phyloP scores from a whole-genome alignment of 2,329 filamentous ascomycete species.

The Diaporthe sp. region DNA sequence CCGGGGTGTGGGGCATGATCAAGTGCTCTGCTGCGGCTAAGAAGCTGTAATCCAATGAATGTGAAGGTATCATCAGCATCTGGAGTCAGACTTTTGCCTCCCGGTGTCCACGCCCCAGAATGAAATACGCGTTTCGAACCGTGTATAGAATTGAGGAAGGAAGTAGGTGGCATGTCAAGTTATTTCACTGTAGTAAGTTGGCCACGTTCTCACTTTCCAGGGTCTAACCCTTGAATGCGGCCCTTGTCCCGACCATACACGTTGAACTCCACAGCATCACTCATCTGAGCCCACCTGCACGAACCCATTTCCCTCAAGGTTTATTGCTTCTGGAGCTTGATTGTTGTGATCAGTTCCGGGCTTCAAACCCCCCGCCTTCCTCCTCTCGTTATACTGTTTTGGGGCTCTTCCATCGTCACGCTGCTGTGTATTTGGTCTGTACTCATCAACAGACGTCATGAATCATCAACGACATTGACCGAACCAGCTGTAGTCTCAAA shows the following conservation, averaged over 20 bases:
- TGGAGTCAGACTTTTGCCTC: neutral
- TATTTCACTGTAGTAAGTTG: too few relatives aligned
- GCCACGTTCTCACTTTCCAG: neutral
- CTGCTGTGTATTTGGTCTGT: neutral
- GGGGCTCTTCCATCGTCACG: too few relatives aligned
- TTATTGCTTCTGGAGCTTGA: neutral
- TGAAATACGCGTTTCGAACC: neutral
- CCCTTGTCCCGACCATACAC: neutral
- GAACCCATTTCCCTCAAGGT: neutral
- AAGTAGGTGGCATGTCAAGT: neutral
- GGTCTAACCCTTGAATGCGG: neutral
- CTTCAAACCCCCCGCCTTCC: too few relatives aligned
- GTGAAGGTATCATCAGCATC: neutral
- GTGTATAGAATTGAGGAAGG: neutral
- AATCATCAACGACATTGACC: neutral
- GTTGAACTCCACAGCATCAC: neutral
- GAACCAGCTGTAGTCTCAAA: neutral
- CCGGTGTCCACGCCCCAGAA: neutral
- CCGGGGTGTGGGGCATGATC: neutral
- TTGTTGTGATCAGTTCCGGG: neutral
- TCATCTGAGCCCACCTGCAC: neutral
- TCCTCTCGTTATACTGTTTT: neutral
- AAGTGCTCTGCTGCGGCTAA: neutral
- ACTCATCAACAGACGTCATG: constrained; percentile 10
- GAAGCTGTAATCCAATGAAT: neutral